A percentile compares a stretch with the other conserved stretches of the same genome.
Conservation (phyloP, 73 alveolate species). For the Loxodes magnus region DNA sequence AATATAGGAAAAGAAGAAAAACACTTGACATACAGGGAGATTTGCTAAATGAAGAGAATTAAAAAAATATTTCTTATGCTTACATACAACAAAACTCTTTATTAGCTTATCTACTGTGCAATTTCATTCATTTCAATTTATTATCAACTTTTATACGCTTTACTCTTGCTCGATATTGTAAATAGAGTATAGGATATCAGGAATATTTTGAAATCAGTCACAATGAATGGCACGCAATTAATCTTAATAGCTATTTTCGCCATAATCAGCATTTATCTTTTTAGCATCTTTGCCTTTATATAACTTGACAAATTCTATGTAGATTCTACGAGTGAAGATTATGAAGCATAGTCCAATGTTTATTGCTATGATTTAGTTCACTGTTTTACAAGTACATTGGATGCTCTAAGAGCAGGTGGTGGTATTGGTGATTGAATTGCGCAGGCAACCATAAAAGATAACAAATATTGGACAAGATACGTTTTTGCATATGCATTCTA, state of each 20-base stretch:
- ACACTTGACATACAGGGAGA: too few species aligned
- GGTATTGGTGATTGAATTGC: slow-evolving; percentile 62
- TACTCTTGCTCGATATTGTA: slow-evolving; percentile 23
- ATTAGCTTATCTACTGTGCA: too few species aligned
- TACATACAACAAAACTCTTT: too few species aligned
- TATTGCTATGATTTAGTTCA: slow-evolving; percentile 50
- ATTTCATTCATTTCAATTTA: too few species aligned
- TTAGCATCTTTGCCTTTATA: slow-evolving; percentile 16
- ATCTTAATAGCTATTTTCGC: slow-evolving; percentile 8
- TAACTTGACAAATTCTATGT: slow-evolving; percentile 4
- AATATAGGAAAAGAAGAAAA: too few species aligned
- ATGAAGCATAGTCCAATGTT: slow-evolving; percentile 7
- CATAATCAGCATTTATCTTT: slow-evolving; percentile 15
- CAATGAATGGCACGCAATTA: slow-evolving; percentile 13
- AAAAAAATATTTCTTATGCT: too few species aligned
- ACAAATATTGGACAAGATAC: slow-evolving; percentile 43
- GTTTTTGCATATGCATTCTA: slow-evolving; percentile 57
- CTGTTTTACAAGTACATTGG: slow-evolving; percentile 54
- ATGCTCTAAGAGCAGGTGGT: slow-evolving; percentile 74
- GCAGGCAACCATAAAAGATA: slow-evolving; percentile 1
- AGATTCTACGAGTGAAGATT: background rate
- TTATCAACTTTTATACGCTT: slow-evolving; percentile 11
- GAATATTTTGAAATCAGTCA: slow-evolving; percentile 14
- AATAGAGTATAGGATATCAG: slow-evolving; percentile 11
- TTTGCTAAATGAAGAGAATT: too few species aligned